Conservation (phyloP, 1,284 basidiomycete species). For the Volvariella volvacea region DNA sequence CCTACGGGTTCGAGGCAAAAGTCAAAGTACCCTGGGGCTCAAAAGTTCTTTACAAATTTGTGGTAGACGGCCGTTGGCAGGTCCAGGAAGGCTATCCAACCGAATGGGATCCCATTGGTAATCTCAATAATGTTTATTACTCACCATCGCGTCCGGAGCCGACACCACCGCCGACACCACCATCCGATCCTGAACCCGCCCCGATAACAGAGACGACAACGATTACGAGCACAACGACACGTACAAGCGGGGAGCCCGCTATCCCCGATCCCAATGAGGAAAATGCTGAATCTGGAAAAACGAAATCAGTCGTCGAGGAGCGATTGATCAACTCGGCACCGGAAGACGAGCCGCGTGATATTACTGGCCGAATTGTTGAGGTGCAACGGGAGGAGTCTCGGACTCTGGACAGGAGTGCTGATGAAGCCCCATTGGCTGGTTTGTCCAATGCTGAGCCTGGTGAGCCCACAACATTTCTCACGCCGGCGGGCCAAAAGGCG, state of each 20-base stretch:
- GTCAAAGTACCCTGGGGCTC: slow-evolving; percentile 56
- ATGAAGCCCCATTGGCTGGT: too few relatives aligned
- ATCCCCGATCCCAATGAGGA: background rate
- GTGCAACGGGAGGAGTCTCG: too few relatives aligned
- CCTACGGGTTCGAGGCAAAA: slow-evolving; percentile 49
- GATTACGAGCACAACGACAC: too few relatives aligned
- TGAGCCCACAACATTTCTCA: background rate
- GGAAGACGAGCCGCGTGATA: too few relatives aligned
- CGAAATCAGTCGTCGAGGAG: too few relatives aligned
- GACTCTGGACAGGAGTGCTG: too few relatives aligned
- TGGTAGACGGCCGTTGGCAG: slow-evolving; percentile 71
- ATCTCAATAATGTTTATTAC: slow-evolving; percentile 67
- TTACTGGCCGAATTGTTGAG: too few relatives aligned
- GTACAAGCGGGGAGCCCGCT: background rate
- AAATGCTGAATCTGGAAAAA: too few relatives aligned
- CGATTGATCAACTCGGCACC: too few relatives aligned
- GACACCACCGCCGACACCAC: slow-evolving; percentile 9
- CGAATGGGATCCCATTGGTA: slow-evolving; percentile 55
- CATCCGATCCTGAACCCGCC: slow-evolving; percentile 7
- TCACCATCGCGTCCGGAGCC: slow-evolving; percentile 45
- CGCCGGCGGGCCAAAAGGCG: slow-evolving; percentile 1
- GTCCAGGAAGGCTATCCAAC: slow-evolving; percentile 51
- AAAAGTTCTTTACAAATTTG: slow-evolving; percentile 68
- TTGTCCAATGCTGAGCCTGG: background rate
- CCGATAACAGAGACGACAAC: slow-evolving; percentile 1